Percentiles rank a stretch among this genome's conserved stretches.
phyloP scores from a whole-genome alignment of 768 basidiomycete species.

The Mycena vitilis region DNA sequence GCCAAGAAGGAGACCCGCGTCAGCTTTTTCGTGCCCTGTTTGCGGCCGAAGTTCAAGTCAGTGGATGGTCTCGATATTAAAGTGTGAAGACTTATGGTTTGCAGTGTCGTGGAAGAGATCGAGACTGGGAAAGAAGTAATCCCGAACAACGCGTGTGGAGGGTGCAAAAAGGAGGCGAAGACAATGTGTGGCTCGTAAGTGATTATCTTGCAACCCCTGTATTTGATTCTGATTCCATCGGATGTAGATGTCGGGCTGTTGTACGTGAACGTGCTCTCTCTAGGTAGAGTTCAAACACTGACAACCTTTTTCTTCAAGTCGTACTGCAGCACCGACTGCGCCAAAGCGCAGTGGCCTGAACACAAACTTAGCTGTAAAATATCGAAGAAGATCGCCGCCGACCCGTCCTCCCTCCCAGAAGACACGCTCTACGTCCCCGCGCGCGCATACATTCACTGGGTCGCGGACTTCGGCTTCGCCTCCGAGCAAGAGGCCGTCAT shows the following conservation, averaged over 20 bases:
- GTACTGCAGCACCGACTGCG: conserved; percentile 37
- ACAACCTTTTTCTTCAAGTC: conserved; percentile 9
- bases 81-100: no score
- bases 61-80: neutral
- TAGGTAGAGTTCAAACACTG: neutral
- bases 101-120: conserved; percentile 38
- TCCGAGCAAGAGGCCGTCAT: conserved; percentile 39
- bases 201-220: neutral
- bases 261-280: conserved; percentile 4
- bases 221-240: neutral
- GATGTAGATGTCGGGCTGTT: conserved; percentile 20
- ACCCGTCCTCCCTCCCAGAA: conserved; percentile 29
- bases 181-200: conserved; percentile 37
- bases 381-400: conserved; percentile 32
- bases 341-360: conserved; percentile 32
- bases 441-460: conserved; percentile 37
- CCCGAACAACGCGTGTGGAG: conserved; percentile 24
- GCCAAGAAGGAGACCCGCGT: conserved; percentile 35
- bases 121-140: conserved; percentile 32
- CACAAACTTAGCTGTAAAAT: conserved; percentile 38
- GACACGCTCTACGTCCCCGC: conserved; percentile 37
- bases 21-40: conserved; percentile 39
- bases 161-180: conserved; percentile 31
- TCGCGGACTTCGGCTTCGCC: conserved; percentile 37
- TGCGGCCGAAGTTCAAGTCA: conserved; percentile 32